Conservation (phyloP, 2,329 filamentous ascomycete species). For the Colletotrichum siamense region DNA sequence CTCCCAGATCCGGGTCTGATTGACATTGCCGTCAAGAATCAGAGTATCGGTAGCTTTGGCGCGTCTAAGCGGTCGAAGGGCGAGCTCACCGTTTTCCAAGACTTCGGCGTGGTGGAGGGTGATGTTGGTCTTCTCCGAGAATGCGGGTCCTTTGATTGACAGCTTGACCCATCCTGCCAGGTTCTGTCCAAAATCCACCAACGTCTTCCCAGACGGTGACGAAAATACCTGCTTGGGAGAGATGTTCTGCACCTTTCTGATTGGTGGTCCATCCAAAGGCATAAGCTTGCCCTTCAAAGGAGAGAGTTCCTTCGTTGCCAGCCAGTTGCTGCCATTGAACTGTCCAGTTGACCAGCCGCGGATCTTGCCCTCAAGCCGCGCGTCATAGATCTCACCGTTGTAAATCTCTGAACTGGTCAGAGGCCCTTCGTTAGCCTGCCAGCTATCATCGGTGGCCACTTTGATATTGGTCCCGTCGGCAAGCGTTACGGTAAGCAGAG, state of each 20-base stretch:
- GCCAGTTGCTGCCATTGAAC: conserved; percentile 29
- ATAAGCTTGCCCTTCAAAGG: conserved; percentile 32
- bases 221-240: conserved; percentile 34
- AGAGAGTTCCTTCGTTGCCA: background rate
- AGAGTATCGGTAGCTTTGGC: conserved; percentile 48
- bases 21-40: conserved; percentile 27
- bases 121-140: background rate
- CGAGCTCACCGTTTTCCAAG: conserved; percentile 52
- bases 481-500: conserved; percentile 25
- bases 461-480: conserved; percentile 31
- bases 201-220: conserved; percentile 44
- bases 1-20: conserved; percentile 35
- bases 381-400: conserved; percentile 58
- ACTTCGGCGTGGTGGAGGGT: conserved; percentile 58
- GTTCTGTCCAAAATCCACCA: conserved; percentile 65
- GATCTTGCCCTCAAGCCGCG: background rate
- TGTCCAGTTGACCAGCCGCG: background rate
- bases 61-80: conserved; percentile 43
- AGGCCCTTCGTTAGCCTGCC: conserved; percentile 32
- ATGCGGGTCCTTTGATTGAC: conserved; percentile 42
- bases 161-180: conserved; percentile 52
- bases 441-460: conserved; percentile 41
- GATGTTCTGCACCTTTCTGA: conserved; percentile 38
- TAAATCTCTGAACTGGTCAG: conserved; percentile 47
- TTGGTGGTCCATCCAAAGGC: conserved; percentile 47